Conservation (phyloP, 352 stramenopile genomes). For the Pythium periplocum region DNA sequence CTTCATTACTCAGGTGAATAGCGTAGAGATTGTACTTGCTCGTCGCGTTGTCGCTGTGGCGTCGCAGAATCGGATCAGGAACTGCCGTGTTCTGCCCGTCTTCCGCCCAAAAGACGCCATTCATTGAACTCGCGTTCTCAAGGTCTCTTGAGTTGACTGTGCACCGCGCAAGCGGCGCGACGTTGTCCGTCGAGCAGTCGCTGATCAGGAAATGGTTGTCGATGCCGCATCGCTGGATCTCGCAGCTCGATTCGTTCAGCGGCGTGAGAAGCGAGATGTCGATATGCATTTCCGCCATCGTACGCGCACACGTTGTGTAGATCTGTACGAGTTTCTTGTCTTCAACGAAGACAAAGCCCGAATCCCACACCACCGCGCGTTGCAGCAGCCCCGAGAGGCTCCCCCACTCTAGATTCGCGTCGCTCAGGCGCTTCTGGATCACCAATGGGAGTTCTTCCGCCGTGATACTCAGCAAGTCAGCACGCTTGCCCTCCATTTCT, state of each 20-base stretch:
- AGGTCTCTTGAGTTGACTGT: slow-evolving; percentile 35
- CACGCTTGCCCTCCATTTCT: slow-evolving; percentile 19
- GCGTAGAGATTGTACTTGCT: slow-evolving; percentile 39
- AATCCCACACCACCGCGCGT: slow-evolving; percentile 69
- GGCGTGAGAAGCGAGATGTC: slow-evolving; percentile 30
- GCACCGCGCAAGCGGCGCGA: slow-evolving; percentile 35
- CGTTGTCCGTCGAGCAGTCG: slow-evolving; percentile 24
- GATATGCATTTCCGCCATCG: slow-evolving; percentile 57
- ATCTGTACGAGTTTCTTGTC: slow-evolving; percentile 41
- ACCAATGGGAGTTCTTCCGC: slow-evolving; percentile 25
- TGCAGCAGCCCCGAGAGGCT: slow-evolving; percentile 54
- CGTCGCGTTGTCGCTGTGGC: slow-evolving; percentile 25
- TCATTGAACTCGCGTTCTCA: slow-evolving; percentile 14
- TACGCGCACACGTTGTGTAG: slow-evolving; percentile 45
- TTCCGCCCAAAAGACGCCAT: slow-evolving; percentile 54
- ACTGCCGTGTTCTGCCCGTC: slow-evolving; percentile 48
- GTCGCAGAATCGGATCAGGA: slow-evolving; percentile 41
- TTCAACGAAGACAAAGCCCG: slow-evolving; percentile 48
- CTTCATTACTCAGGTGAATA: slow-evolving; percentile 40
- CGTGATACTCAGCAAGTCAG: slow-evolving; percentile 27
- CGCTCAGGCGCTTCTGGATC: slow-evolving; percentile 24
- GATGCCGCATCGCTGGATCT: slow-evolving; percentile 28
- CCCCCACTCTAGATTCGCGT: slow-evolving; percentile 28
- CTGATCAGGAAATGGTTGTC: slow-evolving; percentile 46
- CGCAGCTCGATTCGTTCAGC: slow-evolving; percentile 19